Conservation (phyloP, 306 rosid species). For the Purshia tridentata region DNA sequence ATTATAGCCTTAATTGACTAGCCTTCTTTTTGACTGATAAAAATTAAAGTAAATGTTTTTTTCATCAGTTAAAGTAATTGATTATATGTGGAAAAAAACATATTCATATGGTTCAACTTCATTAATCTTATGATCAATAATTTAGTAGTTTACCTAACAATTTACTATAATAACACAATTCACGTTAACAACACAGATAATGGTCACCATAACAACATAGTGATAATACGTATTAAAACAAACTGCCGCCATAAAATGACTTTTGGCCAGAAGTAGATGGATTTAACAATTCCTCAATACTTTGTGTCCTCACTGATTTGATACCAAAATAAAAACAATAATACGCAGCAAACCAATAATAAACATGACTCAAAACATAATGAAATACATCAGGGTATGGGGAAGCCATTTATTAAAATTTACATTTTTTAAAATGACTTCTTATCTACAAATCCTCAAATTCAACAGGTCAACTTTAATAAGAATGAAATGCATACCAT, state of each 20-base stretch:
- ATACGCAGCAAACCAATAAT: too few relatives aligned
- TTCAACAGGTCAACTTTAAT: neutral
- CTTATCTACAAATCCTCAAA: neutral
- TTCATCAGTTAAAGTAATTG: neutral
- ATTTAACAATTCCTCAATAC: neutral
- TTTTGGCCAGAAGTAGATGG: neutral
- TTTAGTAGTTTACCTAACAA: neutral
- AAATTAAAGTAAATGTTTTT: neutral
- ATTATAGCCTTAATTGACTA: neutral
- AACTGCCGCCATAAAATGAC: too few relatives aligned
- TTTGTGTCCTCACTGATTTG: neutral
- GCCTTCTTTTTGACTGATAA: neutral
- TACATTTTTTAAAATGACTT: neutral
- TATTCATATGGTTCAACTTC: neutral
- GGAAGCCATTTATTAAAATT: neutral
- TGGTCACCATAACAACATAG: neutral
- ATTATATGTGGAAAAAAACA: neutral
- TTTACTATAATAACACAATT: neutral
- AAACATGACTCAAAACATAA: neutral
- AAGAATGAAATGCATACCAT: neutral
- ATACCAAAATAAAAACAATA: too few relatives aligned
- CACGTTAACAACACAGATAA: neutral
- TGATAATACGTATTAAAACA: too few relatives aligned
- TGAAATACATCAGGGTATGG: neutral
- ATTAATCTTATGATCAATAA: neutral